Evolutionary conservation across 208 protist genomes (phyloP).

Genomic region (Leishmania braziliensis): DNA sequence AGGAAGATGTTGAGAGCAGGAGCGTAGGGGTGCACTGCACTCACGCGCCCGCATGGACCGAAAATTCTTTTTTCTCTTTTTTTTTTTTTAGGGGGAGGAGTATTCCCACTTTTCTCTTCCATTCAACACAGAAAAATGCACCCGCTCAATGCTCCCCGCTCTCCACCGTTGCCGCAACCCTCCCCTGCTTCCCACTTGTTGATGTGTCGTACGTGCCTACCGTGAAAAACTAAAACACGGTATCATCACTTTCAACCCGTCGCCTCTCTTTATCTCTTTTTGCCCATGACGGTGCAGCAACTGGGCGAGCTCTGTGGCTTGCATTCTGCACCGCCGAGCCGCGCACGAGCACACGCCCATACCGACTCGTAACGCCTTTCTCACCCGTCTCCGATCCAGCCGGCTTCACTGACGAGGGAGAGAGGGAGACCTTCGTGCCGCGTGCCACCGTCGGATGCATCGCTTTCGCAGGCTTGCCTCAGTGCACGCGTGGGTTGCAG

Average conservation of each 20-base stretch:
- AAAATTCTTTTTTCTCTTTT: background rate
- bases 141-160: background rate
- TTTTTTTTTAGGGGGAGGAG: background rate
- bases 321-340: background rate
- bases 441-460: slow-evolving; percentile 21
- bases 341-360: background rate
- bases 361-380: background rate
- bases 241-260: background rate
- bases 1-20: background rate
- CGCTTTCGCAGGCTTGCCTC: slow-evolving; percentile 23
- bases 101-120: slow-evolving; percentile 4
- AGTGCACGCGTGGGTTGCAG: slow-evolving; percentile 7
- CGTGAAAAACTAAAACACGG: background rate
- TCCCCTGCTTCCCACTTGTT: background rate
- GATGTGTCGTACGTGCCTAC: background rate
- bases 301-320: background rate
- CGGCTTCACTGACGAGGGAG: background rate
- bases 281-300: background rate
- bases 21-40: background rate
- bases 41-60: background rate
- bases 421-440: background rate
- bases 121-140: background rate
- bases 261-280: slow-evolving; percentile 20
- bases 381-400: background rate
- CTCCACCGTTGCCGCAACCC: background rate